Percentiles rank a stretch among this genome's conserved stretches.
phyloP scores from a whole-genome alignment of 169 alveolate species.

The Eimeria necatrix region DNA sequence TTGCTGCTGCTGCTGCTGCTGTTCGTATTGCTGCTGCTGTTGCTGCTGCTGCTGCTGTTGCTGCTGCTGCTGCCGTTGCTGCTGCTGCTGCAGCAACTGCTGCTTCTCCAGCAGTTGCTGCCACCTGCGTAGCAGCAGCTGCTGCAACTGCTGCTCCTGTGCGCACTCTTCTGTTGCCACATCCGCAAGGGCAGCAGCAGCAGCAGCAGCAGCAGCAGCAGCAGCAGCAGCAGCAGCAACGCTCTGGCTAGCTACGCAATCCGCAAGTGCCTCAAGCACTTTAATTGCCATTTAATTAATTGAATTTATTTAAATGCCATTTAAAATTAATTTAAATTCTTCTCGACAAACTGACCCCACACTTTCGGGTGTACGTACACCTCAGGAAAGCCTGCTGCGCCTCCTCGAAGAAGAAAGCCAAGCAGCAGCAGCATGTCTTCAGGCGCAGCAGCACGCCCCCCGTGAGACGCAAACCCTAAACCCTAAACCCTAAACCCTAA shows the following conservation, averaged over 20 bases:
- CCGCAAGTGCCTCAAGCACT: not conserved
- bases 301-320: constrained; percentile 90
- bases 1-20: not conserved
- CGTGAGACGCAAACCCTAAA: not conserved
- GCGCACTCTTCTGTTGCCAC: too few species aligned
- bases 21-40: not conserved
- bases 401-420: not conserved
- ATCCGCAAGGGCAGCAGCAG: too few species aligned
- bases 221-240: too few species aligned
- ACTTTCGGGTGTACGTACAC: not conserved
- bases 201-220: too few species aligned
- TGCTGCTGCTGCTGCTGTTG: not conserved
- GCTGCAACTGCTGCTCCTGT: not conserved
- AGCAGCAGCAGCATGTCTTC: not conserved
- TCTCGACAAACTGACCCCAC: not conserved
- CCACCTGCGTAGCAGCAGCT: not conserved
- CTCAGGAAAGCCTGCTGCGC: not conserved
- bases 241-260: not conserved
- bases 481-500: not conserved
- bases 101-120: too few species aligned
- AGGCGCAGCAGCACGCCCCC: not conserved
- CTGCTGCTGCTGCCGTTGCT: too few species aligned
- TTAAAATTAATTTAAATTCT: not conserved
- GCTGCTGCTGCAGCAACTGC: too few species aligned
- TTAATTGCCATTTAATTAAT: constrained; percentile 64